Percentiles rank a stretch among this genome's conserved stretches.
Conservation (phyloP, 2,329 filamentous ascomycete genomes). For the Chalaropsis thielavioides region DNA sequence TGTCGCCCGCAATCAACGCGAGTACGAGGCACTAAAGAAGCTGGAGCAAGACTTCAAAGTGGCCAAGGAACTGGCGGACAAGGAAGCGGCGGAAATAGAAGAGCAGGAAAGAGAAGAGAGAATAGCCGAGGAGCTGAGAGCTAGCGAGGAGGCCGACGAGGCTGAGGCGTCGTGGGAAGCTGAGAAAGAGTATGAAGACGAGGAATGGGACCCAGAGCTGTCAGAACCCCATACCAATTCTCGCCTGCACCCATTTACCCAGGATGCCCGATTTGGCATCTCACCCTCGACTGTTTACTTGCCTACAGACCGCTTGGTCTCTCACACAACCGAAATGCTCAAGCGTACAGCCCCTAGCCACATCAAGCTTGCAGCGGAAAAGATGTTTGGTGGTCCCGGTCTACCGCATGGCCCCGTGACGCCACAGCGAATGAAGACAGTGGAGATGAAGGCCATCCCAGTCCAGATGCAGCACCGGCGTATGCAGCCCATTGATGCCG, state of each 20-base stretch:
- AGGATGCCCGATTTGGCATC: conserved; percentile 59
- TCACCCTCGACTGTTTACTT: conserved; percentile 60
- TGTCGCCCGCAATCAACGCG: conserved; percentile 39
- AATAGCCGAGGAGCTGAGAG: not conserved
- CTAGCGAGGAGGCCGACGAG: conserved; percentile 22
- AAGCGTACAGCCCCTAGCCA: conserved; percentile 57
- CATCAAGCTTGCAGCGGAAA: conserved; percentile 55
- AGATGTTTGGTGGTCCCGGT: conserved; percentile 58
- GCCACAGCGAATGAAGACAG: conserved; percentile 39
- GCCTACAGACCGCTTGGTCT: conserved; percentile 52
- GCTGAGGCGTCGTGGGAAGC: conserved; percentile 28
- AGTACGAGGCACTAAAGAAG: conserved; percentile 39
- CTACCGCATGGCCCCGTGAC: conserved; percentile 67
- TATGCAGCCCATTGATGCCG: conserved; percentile 63
- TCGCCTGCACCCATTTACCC: conserved; percentile 60
- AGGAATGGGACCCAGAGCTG: conserved; percentile 24
- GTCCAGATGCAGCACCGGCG: conserved; percentile 48
- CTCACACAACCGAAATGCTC: conserved; percentile 56
- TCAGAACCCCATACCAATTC: conserved; percentile 20
- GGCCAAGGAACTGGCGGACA: conserved; percentile 24
- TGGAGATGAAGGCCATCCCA: conserved; percentile 49
- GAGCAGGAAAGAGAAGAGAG: conserved; percentile 23
- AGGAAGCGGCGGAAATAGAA: conserved; percentile 24
- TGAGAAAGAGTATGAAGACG: conserved; percentile 22
- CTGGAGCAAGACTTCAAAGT: conserved; percentile 44